These are phyloP conservation scores for Cercospora sp. DNA, from an alignment of 2,329 filamentous ascomycete genomes.

Conservation along the genomic window DNA sequence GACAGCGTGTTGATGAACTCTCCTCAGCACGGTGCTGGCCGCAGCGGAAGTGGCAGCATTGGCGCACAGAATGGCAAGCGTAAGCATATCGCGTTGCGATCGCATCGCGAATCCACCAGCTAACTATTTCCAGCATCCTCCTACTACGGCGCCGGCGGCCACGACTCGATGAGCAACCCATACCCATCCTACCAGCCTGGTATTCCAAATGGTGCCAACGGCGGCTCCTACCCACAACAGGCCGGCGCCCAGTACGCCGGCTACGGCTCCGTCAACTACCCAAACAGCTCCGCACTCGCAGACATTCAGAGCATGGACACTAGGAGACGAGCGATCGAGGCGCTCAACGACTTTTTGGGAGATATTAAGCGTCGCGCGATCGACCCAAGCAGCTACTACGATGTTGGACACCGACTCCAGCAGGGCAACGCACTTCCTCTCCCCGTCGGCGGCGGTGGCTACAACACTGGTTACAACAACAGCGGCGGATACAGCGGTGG, in stretches of 20 bases:
- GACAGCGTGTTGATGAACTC: slow-evolving; percentile 76
- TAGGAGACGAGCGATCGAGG: slow-evolving; percentile 78
- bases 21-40: slow-evolving; percentile 53
- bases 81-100: slow-evolving; percentile 32
- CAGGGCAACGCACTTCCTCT: slow-evolving; percentile 63
- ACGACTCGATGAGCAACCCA: slow-evolving; percentile 37
- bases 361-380: slow-evolving; percentile 89
- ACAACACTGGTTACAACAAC: slow-evolving; percentile 43
- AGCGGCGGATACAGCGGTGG: slow-evolving; percentile 30
- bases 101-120: background rate
- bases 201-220: slow-evolving; percentile 31
- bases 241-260: slow-evolving; percentile 39
- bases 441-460: slow-evolving; percentile 40
- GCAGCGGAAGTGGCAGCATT: slow-evolving; percentile 33
- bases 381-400: slow-evolving; percentile 83
- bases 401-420: slow-evolving; percentile 79
- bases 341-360: slow-evolving; percentile 90
- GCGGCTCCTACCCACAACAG: slow-evolving; percentile 31
- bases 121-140: slow-evolving; percentile 31
- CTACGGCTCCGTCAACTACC: slow-evolving; percentile 50
- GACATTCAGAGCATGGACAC: slow-evolving; percentile 59
- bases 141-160: slow-evolving; percentile 37
- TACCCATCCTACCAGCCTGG: slow-evolving; percentile 37
- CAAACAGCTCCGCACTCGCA: slow-evolving; percentile 40
- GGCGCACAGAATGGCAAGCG: slow-evolving; percentile 44